Conservation (phyloP, 2,329 filamentous ascomycete species). For the Ophidiomyces ophidiicola region DNA sequence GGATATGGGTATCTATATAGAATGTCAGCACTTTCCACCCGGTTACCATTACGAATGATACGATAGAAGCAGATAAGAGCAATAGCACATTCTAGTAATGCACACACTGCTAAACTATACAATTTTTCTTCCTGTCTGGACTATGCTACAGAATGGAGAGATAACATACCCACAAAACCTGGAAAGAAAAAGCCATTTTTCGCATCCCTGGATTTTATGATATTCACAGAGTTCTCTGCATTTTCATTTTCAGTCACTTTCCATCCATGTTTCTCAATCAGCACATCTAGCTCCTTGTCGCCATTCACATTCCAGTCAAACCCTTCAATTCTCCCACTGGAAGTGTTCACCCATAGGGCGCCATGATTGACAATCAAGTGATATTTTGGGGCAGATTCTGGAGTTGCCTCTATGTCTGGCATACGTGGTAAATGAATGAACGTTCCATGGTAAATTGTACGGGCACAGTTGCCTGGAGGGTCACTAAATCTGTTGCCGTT, state of each 20-base stretch:
- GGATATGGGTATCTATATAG: conserved; percentile 73
- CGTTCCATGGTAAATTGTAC: conserved; percentile 45
- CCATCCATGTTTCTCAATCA: conserved; percentile 27
- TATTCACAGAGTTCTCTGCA: conserved; percentile 16
- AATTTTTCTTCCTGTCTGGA: not conserved
- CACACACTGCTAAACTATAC: not conserved
- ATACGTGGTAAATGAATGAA: conserved; percentile 47
- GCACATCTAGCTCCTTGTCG: conserved; percentile 18
- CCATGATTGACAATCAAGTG: conserved; percentile 42
- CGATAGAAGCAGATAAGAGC: not conserved
- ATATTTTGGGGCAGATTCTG: conserved; percentile 40
- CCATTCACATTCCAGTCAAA: conserved; percentile 24
- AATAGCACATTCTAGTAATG: not conserved
- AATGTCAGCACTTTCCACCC: not conserved
- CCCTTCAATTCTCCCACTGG: conserved; percentile 26
- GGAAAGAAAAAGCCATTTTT: conserved; percentile 37
- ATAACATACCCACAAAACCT: conserved; percentile 35
- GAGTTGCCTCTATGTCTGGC: conserved; percentile 39
- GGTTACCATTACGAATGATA: conserved; percentile 9
- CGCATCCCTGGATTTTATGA: conserved; percentile 31
- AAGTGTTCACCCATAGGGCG: conserved; percentile 26
- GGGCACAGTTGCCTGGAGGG: not conserved
- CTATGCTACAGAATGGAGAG: not conserved
- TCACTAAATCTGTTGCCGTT: not conserved
- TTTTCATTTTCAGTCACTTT: conserved; percentile 14